phyloP scores from a whole-genome alignment of 2,329 filamentous ascomycete genomes.

The Fusarium brachygibbosum region DNA sequence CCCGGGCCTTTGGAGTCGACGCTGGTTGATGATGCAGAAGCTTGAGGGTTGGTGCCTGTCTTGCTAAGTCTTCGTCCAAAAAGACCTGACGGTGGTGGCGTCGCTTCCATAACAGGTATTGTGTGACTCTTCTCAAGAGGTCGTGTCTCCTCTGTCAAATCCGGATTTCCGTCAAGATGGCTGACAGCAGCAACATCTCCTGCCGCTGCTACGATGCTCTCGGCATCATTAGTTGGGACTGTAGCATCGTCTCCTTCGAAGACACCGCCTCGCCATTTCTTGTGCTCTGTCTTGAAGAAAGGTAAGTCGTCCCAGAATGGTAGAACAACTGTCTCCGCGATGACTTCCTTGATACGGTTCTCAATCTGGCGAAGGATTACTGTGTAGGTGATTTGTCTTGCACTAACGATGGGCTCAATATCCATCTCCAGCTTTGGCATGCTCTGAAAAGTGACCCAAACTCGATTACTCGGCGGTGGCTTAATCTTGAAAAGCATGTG shows the following conservation, averaged over 20 bases:
- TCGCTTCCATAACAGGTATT: slow-evolving; percentile 59
- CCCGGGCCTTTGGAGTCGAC: slow-evolving; percentile 61
- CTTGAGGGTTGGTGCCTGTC: slow-evolving; percentile 49
- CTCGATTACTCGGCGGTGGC: slow-evolving; percentile 91
- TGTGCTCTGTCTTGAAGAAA: slow-evolving; percentile 84
- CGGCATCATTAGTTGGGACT: slow-evolving; percentile 42
- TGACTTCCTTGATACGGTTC: slow-evolving; percentile 91
- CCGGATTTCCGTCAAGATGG: slow-evolving; percentile 58
- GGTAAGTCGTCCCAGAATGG: slow-evolving; percentile 98
- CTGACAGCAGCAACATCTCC: slow-evolving; percentile 65
- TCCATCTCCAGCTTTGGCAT: slow-evolving; percentile 93
- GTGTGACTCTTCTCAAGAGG: slow-evolving; percentile 70
- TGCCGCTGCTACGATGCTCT: slow-evolving; percentile 52
- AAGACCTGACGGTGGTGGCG: slow-evolving; percentile 56
- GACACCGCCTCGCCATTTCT: slow-evolving; percentile 87
- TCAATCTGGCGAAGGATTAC: slow-evolving; percentile 94
- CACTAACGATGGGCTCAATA: slow-evolving; percentile 96
- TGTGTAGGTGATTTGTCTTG: slow-evolving; percentile 93
- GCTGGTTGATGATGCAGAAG: slow-evolving; percentile 62
- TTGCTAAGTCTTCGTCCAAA: slow-evolving; percentile 65
- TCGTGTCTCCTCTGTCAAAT: slow-evolving; percentile 57
- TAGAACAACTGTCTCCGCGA: slow-evolving; percentile 89
- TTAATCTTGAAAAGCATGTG: slow-evolving; percentile 90
- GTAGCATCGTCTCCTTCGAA: slow-evolving; percentile 71
- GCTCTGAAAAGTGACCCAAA: slow-evolving; percentile 97